Evolutionary conservation across 192 early-diverging fungal genomes (phyloP), one percentile per base, ranked within the genome.

Genomic region (Coemansia sp.): DNA sequence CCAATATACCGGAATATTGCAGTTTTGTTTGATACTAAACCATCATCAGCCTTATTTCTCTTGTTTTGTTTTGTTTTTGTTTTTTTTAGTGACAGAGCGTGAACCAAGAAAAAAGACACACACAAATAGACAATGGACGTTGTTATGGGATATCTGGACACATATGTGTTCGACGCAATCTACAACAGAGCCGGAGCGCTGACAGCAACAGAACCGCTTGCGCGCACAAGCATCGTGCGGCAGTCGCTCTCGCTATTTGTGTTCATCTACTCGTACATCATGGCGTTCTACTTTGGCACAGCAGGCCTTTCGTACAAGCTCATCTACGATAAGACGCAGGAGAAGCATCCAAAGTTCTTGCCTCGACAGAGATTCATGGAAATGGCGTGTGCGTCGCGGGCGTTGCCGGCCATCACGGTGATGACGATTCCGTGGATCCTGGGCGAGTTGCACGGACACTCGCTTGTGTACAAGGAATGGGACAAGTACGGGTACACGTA

Each of bases 291-390:
- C 77, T 89, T 97, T 59, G 55, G 73, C 64, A 87, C 91, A 36
- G 90, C 94, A 0, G 77, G 85, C 2, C 67, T 93, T 41, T 92
- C 92, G 55, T 99, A 95, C 84, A 86, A 84, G 73, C 73, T 93
- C 18, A 77, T 98, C 19, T 99, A 93, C 83, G 95, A 99, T 73
- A 87, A 93, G 66, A 86, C 88, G 37, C 88, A 90, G n/a, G 88
- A 90, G 84, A 90, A 92, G 83, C 95, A 99, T 73, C 95, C 95
- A 42, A 97, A 97, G 74, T 96, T 88, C 69, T 84, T 99, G 46
- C 87, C 86, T 66, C 92, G 95, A 70, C 97, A 99, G 76, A 87
- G 95, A 61, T 72, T 85, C n/a, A 77, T 89, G 64, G 97, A 99
- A 78, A 95, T 99, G 58, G 71, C 69, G 54, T 88, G 92, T 65